phyloP scores from a whole-genome alignment of 306 rosid genomes.

The Sphenostylis stenocarpa region DNA sequence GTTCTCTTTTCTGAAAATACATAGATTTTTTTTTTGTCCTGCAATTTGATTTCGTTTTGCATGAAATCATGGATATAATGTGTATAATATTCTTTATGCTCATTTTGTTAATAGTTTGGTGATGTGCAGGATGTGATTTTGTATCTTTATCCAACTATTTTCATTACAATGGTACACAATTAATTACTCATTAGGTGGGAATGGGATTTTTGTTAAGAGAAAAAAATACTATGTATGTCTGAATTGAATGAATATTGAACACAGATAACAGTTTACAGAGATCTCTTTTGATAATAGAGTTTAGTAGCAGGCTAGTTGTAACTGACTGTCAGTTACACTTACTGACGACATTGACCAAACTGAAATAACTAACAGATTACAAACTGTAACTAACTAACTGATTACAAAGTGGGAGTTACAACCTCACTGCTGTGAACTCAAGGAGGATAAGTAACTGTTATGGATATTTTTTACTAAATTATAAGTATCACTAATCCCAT shows the following conservation, averaged over 20 bases:
- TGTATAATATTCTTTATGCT: neutral
- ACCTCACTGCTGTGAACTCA: no score
- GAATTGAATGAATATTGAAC: no score
- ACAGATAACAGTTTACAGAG: no score
- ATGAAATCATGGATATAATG: conserved; percentile 9
- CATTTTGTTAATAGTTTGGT: conserved; percentile 3
- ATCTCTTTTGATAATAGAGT: no score
- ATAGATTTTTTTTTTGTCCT: neutral
- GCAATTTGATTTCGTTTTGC: conserved; percentile 1
- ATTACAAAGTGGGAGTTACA: no score
- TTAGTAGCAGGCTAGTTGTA: no score
- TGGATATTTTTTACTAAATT: neutral
- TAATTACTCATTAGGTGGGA: neutral
- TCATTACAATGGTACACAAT: neutral
- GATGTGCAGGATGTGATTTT: neutral
- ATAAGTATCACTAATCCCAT: conserved; percentile 29
- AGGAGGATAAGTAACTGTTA: no score
- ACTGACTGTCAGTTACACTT: no score
- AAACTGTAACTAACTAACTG: no score
- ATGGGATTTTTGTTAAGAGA: neutral
- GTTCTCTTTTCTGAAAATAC: conserved; percentile 7
- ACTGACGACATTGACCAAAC: no score
- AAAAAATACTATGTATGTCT: no score
- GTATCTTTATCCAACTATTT: neutral
- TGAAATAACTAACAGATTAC: no score